Percentiles rank a stretch among this genome's conserved stretches.
Evolutionary conservation across 2,329 filamentous ascomycete species (phyloP).

Genomic region (Sphaerulina populicola): DNA sequence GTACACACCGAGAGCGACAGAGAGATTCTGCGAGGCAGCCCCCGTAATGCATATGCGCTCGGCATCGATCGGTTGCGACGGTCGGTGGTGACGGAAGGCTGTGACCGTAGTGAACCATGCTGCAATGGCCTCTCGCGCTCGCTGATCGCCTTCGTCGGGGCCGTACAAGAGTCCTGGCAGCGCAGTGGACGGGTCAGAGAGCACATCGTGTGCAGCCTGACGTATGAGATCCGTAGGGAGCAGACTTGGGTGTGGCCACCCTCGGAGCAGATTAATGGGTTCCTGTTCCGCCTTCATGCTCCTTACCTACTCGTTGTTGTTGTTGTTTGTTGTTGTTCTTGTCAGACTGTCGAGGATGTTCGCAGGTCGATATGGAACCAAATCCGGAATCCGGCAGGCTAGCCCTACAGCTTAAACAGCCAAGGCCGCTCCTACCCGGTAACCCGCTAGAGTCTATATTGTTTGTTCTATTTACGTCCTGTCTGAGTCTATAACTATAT

Average conservation of each 20-base stretch:
- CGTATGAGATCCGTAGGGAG: slow-evolving; percentile 58
- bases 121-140: slow-evolving; percentile 61
- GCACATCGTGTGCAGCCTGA: slow-evolving; percentile 51
- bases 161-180: slow-evolving; percentile 67
- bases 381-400: too few species aligned
- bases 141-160: slow-evolving; percentile 63
- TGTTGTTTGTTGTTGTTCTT: too few species aligned
- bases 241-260: slow-evolving; percentile 59
- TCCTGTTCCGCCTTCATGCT: neutral
- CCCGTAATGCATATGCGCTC: slow-evolving; percentile 71
- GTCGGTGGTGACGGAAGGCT: slow-evolving; percentile 39
- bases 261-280: slow-evolving; percentile 56
- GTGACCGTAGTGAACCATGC: slow-evolving; percentile 56
- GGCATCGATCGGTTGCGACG: slow-evolving; percentile 37
- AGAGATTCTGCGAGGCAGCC: slow-evolving; percentile 75
- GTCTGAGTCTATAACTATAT: too few species aligned
- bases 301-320: too few species aligned
- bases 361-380: too few species aligned
- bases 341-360: too few species aligned
- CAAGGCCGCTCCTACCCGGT: too few species aligned
- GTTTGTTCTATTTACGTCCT: too few species aligned
- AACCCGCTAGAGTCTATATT: too few species aligned
- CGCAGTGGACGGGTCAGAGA: slow-evolving; percentile 53
- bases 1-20: slow-evolving; percentile 67
- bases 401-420: too few species aligned